Evolutionary conservation across 2,329 filamentous ascomycete genomes (phyloP).

Genomic region (Ceratocystiopsis sp.): DNA sequence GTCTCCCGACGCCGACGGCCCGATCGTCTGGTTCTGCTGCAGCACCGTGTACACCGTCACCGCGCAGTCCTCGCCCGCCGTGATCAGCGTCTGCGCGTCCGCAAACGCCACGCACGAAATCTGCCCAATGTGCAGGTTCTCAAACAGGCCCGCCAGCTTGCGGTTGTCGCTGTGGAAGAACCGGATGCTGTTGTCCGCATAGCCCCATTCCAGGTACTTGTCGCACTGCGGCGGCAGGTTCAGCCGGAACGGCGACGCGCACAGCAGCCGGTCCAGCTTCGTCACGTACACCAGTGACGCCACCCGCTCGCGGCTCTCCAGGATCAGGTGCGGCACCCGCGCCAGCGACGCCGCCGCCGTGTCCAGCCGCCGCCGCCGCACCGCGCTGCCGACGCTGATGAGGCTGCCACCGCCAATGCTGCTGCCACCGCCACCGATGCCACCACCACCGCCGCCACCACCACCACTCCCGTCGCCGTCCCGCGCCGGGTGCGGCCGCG

Average conservation of each 20-base stretch:
- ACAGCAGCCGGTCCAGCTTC: constrained; percentile 69
- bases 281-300: constrained; percentile 60
- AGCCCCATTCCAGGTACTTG: constrained; percentile 91
- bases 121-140: constrained; percentile 85
- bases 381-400: constrained; percentile 17
- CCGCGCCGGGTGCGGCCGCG: constrained; percentile 58
- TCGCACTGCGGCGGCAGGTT: constrained; percentile 79
- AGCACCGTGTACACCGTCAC: constrained; percentile 74
- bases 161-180: constrained; percentile 70
- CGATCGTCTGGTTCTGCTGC: constrained; percentile 11
- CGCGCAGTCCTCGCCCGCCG: constrained; percentile 81
- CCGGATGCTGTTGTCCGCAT: constrained; percentile 77
- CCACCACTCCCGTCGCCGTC: constrained; percentile 33
- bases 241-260: constrained; percentile 65
- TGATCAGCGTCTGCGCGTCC: constrained; percentile 80
- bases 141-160: constrained; percentile 73
- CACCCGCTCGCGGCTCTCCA: constrained; percentile 64
- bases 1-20: too few relatives aligned
- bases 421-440: too few relatives aligned
- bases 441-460: too few relatives aligned
- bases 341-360: constrained; percentile 59
- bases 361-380: constrained; percentile 56
- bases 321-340: constrained; percentile 59
- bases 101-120: constrained; percentile 71
- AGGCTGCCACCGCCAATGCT: too few relatives aligned